Percentiles rank a stretch among this genome's conserved stretches.
These are phyloP conservation scores for Cronartium quercuum DNA, from an alignment of 1,284 basidiomycete genomes.

Conservation along the genomic window DNA sequence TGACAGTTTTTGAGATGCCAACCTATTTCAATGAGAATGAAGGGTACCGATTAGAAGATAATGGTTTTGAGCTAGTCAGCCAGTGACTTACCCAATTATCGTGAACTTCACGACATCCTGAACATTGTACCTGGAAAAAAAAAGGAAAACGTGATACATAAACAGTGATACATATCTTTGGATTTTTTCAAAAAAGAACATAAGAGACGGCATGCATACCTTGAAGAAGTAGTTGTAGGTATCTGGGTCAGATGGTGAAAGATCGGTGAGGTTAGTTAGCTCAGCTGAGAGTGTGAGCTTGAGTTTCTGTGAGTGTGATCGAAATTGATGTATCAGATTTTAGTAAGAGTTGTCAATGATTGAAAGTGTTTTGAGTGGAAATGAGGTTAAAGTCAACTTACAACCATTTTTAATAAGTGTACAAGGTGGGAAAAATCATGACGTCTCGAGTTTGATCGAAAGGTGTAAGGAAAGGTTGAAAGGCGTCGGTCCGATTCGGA, in stretches of 20 bases:
- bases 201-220: background rate
- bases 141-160: background rate
- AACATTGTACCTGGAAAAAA: conserved; percentile 18
- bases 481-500: too few species aligned
- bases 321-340: too few species aligned
- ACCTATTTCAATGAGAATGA: background rate
- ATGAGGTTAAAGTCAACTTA: background rate
- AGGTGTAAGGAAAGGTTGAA: too few species aligned
- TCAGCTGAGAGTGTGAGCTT: conserved; percentile 24
- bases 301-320: conserved; percentile 13
- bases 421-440: background rate
- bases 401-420: background rate
- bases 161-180: background rate
- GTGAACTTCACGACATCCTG: conserved; percentile 26
- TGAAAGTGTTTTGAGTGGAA: background rate
- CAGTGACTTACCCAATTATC: conserved; percentile 25
- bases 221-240: conserved; percentile 30
- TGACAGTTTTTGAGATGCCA: background rate
- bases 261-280: conserved; percentile 17
- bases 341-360: background rate
- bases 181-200: background rate
- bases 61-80: too few species aligned
- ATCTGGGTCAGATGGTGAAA: background rate
- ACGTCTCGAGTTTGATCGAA: too few species aligned
- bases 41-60: background rate